Percentiles rank a stretch among this genome's conserved stretches.
Evolutionary conservation across 2,329 filamentous ascomycete genomes (phyloP).

Genomic region (Venturia asperata): DNA sequence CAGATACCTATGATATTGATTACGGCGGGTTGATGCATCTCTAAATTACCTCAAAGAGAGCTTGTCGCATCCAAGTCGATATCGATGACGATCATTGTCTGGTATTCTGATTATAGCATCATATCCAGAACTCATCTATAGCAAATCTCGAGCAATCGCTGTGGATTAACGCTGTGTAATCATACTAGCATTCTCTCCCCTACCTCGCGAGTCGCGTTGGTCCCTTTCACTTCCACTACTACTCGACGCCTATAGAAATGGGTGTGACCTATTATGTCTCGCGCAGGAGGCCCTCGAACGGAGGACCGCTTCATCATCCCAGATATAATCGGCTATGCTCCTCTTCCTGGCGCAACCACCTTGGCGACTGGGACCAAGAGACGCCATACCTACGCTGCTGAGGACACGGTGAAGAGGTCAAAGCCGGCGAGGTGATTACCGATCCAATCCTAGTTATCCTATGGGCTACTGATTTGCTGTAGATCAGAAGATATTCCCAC

Average conservation of each 20-base stretch:
- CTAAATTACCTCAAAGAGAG: no score
- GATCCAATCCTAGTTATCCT: background rate
- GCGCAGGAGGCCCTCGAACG: background rate
- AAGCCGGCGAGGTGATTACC: background rate
- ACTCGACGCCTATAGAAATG: background rate
- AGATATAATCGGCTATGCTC: background rate
- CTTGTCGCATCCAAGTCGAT: no score
- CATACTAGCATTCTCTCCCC: background rate
- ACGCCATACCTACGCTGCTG: background rate
- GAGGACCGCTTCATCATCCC: background rate
- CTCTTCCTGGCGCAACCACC: background rate
- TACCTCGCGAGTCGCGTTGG: background rate
- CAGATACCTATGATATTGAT: no score
- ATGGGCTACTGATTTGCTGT: background rate
- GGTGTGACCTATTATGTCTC: background rate
- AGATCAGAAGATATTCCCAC: conserved; percentile 6
- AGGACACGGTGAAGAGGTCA: background rate
- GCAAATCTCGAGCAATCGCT: no score
- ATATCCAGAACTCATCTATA: background rate
- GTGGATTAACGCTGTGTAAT: background rate
- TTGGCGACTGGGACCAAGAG: background rate
- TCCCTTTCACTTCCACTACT: background rate
- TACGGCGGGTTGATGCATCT: no score
- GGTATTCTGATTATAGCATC: background rate
- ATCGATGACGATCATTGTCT: no score